These are phyloP conservation scores for Incumbomyces lentus DNA, from an alignment of 2,329 filamentous ascomycete species.

Conservation along the genomic window DNA sequence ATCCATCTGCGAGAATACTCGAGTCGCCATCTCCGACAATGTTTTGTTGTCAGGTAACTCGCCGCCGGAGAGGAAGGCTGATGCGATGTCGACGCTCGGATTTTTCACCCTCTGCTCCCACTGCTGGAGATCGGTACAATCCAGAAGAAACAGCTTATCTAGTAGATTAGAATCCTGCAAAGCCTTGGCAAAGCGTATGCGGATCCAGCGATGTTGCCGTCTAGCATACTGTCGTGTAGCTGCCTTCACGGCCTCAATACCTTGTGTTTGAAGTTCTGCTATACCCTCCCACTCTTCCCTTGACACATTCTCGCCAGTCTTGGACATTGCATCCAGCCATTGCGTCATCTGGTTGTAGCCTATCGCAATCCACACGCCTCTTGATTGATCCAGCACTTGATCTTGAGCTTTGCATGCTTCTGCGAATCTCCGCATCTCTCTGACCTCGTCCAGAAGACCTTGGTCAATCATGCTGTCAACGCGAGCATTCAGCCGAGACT, in stretches of 20 bases:
- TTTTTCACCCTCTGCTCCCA: constrained; percentile 57
- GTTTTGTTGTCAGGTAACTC: constrained; percentile 46
- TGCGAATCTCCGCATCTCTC: constrained; percentile 41
- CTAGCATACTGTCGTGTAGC: constrained; percentile 82
- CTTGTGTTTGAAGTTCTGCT: constrained; percentile 22
- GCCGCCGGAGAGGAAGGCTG: constrained; percentile 51
- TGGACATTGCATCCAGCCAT: constrained; percentile 48
- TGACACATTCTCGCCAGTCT: constrained; percentile 8
- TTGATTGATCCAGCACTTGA: constrained; percentile 55
- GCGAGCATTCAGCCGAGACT: constrained; percentile 60
- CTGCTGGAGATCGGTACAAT: constrained; percentile 58
- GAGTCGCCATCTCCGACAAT: constrained; percentile 47
- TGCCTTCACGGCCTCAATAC: constrained; percentile 65
- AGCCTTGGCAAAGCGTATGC: constrained; percentile 65
- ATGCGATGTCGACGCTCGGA: constrained; percentile 53
- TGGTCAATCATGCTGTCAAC: constrained; percentile 72
- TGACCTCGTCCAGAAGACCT: constrained; percentile 55
- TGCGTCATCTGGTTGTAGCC: constrained; percentile 84
- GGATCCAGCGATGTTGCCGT: constrained; percentile 77
- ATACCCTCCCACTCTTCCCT: constrained; percentile 5
- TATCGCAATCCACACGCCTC: constrained; percentile 93
- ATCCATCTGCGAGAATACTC: constrained; percentile 49
- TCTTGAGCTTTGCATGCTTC: constrained; percentile 23
- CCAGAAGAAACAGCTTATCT: constrained; percentile 62
- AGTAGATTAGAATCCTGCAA: constrained; percentile 46